Evolutionary conservation across 1,139 yeast species (phyloP).

Genomic region (Eremothecium sinecaudum): DNA sequence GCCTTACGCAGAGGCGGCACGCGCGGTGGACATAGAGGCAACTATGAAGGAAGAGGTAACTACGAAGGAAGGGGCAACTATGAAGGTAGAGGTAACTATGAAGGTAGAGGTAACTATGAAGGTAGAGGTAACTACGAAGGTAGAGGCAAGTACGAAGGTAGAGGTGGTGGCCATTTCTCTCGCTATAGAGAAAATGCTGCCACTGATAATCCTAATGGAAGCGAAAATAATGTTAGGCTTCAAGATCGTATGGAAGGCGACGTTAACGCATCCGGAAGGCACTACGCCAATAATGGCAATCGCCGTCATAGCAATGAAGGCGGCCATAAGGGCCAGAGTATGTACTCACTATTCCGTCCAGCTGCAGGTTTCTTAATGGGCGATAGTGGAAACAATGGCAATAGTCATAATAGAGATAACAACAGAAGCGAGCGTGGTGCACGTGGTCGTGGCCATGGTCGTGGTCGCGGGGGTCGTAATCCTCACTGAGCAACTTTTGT

Average conservation of each 20-base stretch:
- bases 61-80: constrained; percentile 10
- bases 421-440: constrained; percentile 12
- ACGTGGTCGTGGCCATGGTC: constrained; percentile 16
- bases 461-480: no score
- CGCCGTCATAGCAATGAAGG: constrained; percentile 7
- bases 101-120: constrained; percentile 10
- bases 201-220: constrained; percentile 1
- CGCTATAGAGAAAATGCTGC: constrained; percentile 5
- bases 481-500: no score
- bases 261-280: constrained; percentile 6
- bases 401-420: constrained; percentile 6
- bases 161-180: constrained; percentile 8
- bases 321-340: constrained; percentile 9
- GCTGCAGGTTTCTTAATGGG: constrained; percentile 24
- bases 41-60: constrained; percentile 10
- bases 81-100: constrained; percentile 11
- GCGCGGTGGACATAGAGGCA: constrained; percentile 12
- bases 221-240: constrained; percentile 5
- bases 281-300: constrained; percentile 4
- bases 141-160: constrained; percentile 11
- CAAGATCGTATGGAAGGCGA: constrained; percentile 8
- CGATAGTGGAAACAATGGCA: constrained; percentile 6
- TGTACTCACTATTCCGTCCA: constrained; percentile 22
- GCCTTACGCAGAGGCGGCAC: constrained; percentile 7
- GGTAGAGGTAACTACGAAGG: constrained; percentile 8